These are phyloP conservation scores for Myrica gale DNA, from an alignment of 306 rosid species.

Conservation along the genomic window DNA sequence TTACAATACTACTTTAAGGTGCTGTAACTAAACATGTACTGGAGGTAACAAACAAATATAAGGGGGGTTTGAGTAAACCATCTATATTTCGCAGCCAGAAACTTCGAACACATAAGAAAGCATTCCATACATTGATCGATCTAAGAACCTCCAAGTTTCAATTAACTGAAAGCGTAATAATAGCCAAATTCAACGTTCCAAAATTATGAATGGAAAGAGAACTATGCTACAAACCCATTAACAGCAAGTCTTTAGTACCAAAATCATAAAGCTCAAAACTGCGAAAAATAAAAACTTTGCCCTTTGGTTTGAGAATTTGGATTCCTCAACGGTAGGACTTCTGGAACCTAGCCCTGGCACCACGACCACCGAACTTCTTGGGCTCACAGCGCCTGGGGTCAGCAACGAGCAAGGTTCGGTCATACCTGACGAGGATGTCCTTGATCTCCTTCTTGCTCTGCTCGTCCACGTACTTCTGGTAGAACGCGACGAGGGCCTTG, in stretches of 20 bases:
- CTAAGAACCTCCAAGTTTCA: neutral
- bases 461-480: conserved; percentile 86
- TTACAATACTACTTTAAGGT: too few relatives aligned
- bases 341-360: conserved; percentile 89
- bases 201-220: neutral
- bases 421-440: conserved; percentile 70
- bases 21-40: neutral
- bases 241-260: neutral
- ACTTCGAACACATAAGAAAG: neutral
- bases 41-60: neutral
- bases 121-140: neutral
- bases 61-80: neutral
- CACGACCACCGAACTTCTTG: conserved; percentile 92
- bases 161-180: neutral
- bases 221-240: neutral
- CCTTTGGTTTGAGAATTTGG: neutral
- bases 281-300: neutral
- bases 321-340: conserved; percentile 73
- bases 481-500: conserved; percentile 71
- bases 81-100: neutral
- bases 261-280: conserved; percentile 1
- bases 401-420: conserved; percentile 72
- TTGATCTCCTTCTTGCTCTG: conserved; percentile 93
- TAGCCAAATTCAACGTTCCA: neutral
- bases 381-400: conserved; percentile 91